Conservation (phyloP, 805 yeast genomes). For the Yarrowia yakushimensis region DNA sequence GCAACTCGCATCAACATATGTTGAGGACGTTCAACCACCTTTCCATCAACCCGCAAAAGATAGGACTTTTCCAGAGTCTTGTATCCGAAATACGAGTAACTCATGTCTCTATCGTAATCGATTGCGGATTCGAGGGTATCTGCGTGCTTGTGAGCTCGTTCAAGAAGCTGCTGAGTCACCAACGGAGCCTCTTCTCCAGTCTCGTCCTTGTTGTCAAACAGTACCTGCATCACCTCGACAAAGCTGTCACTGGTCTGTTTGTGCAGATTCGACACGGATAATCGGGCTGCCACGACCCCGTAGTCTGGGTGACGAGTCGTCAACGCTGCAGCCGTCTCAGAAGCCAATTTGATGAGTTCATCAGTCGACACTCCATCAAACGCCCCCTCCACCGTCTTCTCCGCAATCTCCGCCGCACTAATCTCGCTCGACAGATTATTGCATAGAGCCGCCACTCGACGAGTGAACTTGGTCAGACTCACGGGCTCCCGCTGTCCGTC, state of each 20-base stretch:
- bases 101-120: conserved; percentile 64
- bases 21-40: conserved; percentile 80
- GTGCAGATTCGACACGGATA: conserved; percentile 83
- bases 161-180: conserved; percentile 58
- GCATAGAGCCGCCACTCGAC: conserved; percentile 86
- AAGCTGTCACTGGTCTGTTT: conserved; percentile 80
- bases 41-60: conserved; percentile 54
- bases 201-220: conserved; percentile 67
- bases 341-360: conserved; percentile 63
- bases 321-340: conserved; percentile 95
- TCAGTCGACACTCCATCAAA: conserved; percentile 90
- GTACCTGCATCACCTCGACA: conserved; percentile 61
- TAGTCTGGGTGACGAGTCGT: conserved; percentile 95
- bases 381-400: conserved; percentile 51
- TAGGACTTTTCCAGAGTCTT: conserved; percentile 81
- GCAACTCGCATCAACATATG: conserved; percentile 83
- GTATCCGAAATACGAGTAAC: conserved; percentile 78
- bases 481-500: conserved; percentile 94
- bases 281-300: conserved; percentile 77
- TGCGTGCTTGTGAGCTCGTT: conserved; percentile 54
- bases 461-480: conserved; percentile 92
- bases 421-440: conserved; percentile 56
- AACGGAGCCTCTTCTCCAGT: conserved; percentile 58
- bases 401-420: background rate
- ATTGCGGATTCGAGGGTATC: conserved; percentile 65